Conservation (phyloP, 805 yeast genomes). For the Schizosaccharomyces cryophilus region DNA sequence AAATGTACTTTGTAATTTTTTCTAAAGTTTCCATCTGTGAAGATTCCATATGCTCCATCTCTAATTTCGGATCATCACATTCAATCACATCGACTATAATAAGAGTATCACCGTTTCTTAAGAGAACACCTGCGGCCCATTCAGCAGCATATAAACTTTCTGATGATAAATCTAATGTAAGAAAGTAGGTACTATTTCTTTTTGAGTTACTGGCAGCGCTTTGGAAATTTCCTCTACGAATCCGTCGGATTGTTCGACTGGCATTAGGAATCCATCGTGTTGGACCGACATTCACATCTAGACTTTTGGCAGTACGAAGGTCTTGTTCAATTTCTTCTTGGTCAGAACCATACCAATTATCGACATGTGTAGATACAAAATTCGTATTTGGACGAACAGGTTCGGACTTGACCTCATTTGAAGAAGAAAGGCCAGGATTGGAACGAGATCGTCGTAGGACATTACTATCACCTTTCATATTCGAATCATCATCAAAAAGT, state of each 20-base stretch:
- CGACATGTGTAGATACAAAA: background rate
- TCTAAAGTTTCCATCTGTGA: conserved; percentile 17
- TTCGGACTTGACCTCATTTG: background rate
- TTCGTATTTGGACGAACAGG: background rate
- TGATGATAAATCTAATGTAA: conserved; percentile 61
- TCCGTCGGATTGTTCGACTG: background rate
- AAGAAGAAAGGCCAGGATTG: background rate
- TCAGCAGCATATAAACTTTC: conserved; percentile 67
- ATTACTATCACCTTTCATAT: background rate
- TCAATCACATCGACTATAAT: conserved; percentile 30
- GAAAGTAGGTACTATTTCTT: conserved; percentile 27
- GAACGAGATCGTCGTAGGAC: background rate
- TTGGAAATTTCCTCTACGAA: background rate
- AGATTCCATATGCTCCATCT: conserved; percentile 14
- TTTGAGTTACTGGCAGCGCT: background rate
- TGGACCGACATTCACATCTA: background rate
- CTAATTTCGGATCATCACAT: conserved; percentile 11
- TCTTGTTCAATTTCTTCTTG: background rate
- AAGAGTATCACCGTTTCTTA: conserved; percentile 60
- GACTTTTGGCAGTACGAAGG: background rate
- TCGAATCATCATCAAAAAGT: background rate
- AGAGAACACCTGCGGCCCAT: conserved; percentile 68
- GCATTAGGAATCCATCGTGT: background rate
- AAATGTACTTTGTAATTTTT: conserved; percentile 18
- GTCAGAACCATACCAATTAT: background rate